Base-by-base conservation (phyloP, 257 asterid species). In the Voacanga thouarsii region DNA sequence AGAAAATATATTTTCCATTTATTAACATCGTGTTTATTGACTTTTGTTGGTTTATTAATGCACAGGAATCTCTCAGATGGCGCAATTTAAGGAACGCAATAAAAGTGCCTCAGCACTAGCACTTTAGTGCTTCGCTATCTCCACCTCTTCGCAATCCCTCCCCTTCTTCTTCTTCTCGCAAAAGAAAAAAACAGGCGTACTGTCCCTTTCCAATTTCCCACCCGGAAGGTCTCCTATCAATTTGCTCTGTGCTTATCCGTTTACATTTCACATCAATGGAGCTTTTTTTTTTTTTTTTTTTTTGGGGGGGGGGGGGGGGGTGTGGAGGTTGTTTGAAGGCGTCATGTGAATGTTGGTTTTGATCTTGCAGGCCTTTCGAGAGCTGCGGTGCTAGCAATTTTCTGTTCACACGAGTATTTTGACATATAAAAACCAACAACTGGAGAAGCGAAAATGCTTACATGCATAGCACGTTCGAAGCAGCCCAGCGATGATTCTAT, bases 391-490 rank as follows among this genome's bases (percentile, higher is more conserved):
- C 77, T 41, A 68, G 8, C 30, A 44, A 53, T 15, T 53, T 53
- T 53, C 59, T 53, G 23, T 53, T 53, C 37, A 33, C 37, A 33
- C 37, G 2, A 2, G 37, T 33, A 33, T 33, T 33, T 33, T 33
- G 37, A 33, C 37, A 33, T 2, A 2, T 33, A 33, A 1, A 1
- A 33, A 4, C 49, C n/a, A 16, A 50, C 2, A 26, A 37, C 12
- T 26, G 63, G 45, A 59, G 56, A 45, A 71, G 39, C 78, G 50
- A 83, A 85, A 81, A 94, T 94, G 99, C 96, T 94, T 47, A 92
- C 97, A 83, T 94, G 99, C 96, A 92, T 94, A 76, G 90, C 97
- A 78, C 96, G 97, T 79, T 81, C 96, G 72, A 92, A 92, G 92
- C 95, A 89, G 77, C 64, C 88, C 57, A 80, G 45, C 37, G 91